phyloP scores from a whole-genome alignment of 2,329 filamentous ascomycete genomes.

The Fusarium sp. region DNA sequence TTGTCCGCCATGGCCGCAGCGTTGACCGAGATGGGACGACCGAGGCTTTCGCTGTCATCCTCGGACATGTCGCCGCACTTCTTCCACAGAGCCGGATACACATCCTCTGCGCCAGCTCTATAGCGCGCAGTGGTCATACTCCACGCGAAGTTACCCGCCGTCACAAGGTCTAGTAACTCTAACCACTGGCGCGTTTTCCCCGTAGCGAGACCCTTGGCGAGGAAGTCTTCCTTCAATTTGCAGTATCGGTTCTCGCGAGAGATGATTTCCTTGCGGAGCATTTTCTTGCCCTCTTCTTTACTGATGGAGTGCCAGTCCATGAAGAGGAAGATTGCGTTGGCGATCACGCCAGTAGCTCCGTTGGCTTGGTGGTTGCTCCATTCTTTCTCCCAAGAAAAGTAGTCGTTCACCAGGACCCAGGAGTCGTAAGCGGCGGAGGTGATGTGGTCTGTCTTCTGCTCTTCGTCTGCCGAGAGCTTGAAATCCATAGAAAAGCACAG shows the following conservation, averaged over 20 bases:
- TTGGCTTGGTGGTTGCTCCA: background rate
- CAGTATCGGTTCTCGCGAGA: background rate
- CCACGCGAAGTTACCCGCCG: background rate
- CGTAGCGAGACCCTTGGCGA: background rate
- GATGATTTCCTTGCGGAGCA: constrained; percentile 1
- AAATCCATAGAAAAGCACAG: background rate
- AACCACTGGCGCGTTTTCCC: background rate
- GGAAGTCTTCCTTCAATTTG: background rate
- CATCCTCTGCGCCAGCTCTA: background rate
- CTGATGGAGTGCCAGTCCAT: background rate
- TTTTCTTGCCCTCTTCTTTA: background rate
- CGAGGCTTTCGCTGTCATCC: background rate
- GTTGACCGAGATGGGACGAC: background rate
- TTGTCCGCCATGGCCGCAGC: background rate
- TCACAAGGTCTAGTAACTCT: background rate
- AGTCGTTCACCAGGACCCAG: background rate
- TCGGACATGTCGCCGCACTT: background rate
- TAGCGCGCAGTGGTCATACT: constrained; percentile 1
- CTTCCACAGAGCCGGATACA: background rate
- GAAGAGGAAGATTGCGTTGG: background rate
- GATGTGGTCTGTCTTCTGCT: background rate
- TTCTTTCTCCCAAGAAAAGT: constrained; percentile 2
- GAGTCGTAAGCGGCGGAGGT: background rate
- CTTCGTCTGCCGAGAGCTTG: background rate
- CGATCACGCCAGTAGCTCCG: background rate